A percentile compares a stretch with the other conserved stretches of the same genome.
phyloP scores from a whole-genome alignment of 176 grass and related monocot species.

The Oryza nivara region DNA sequence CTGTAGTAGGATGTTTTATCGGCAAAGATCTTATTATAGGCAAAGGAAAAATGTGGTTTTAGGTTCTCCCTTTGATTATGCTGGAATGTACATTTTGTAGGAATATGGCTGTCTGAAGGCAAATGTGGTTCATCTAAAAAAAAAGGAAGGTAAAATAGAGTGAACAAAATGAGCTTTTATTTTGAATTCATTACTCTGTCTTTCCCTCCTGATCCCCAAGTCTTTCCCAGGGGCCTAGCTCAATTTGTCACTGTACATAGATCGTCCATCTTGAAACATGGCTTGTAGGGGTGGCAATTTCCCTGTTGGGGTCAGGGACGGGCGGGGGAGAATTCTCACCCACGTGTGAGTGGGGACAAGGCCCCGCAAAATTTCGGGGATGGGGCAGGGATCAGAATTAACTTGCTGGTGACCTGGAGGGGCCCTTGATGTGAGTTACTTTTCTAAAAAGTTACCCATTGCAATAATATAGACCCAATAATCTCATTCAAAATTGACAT shows the following conservation, averaged over 20 bases:
- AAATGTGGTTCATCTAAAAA: not conserved
- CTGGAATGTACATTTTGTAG: not conserved
- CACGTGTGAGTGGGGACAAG: too few species aligned
- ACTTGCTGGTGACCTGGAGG: too few species aligned
- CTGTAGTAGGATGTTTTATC: slow-evolving; percentile 20
- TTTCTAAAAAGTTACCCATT: too few species aligned
- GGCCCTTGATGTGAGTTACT: too few species aligned
- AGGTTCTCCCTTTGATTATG: not conserved
- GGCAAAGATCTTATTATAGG: slow-evolving; percentile 12
- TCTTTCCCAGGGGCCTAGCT: not conserved
- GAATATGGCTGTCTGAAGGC: not conserved
- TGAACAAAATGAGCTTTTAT: not conserved
- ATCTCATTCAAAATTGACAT: too few species aligned
- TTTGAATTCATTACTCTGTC: not conserved
- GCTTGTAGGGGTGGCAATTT: not conserved
- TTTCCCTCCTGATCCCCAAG: not conserved
- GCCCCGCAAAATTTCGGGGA: too few species aligned
- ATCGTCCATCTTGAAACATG: not conserved
- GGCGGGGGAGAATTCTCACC: too few species aligned
- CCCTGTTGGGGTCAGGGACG: too few species aligned
- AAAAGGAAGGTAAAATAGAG: not conserved
- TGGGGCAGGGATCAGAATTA: too few species aligned
- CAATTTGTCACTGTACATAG: not conserved
- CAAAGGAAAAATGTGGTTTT: not conserved
- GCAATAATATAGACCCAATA: too few species aligned